Percentiles rank a stretch among this genome's conserved stretches.
Evolutionary conservation across 2,329 filamentous ascomycete species (phyloP).

Genomic region (Fusarium poae): DNA sequence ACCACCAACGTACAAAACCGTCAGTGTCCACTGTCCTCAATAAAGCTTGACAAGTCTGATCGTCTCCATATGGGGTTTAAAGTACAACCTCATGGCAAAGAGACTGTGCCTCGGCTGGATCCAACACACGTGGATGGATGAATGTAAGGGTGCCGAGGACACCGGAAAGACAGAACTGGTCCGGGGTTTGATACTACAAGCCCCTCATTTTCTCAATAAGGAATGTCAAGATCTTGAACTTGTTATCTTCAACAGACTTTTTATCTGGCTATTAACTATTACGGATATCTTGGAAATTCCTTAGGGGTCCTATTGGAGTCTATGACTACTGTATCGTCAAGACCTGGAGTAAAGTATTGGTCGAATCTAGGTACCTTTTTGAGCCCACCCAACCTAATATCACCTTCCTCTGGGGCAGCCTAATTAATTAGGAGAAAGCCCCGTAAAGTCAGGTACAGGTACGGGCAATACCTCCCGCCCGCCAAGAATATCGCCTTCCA

Average conservation of each 20-base stretch:
- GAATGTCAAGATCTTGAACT: constrained; percentile 4
- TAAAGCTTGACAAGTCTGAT: background rate
- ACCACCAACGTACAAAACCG: background rate
- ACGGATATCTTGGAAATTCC: background rate
- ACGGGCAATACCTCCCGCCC: background rate
- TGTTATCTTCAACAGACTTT: constrained; percentile 8
- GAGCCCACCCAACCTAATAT: constrained; percentile 10
- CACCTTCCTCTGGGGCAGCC: constrained; percentile 18
- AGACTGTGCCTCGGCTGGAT: constrained; percentile 38
- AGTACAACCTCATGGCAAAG: background rate
- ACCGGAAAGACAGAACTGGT: constrained; percentile 13
- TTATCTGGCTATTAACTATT: background rate
- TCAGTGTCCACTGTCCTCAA: background rate
- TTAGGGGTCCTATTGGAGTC: background rate
- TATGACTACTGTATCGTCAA: constrained; percentile 16
- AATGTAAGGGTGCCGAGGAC: constrained; percentile 29
- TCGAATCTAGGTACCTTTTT: constrained; percentile 7
- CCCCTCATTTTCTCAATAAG: constrained; percentile 28
- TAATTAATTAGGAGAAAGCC: constrained; percentile 29
- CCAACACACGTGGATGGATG: constrained; percentile 36
- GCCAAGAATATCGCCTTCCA: constrained; percentile 1
- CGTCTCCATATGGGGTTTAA: background rate
- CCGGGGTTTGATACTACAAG: constrained; percentile 24
- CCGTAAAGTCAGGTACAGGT: constrained; percentile 6
- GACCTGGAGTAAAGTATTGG: constrained; percentile 14